phyloP scores from a whole-genome alignment of 768 basidiomycete species.

The Kwoniella pini region DNA sequence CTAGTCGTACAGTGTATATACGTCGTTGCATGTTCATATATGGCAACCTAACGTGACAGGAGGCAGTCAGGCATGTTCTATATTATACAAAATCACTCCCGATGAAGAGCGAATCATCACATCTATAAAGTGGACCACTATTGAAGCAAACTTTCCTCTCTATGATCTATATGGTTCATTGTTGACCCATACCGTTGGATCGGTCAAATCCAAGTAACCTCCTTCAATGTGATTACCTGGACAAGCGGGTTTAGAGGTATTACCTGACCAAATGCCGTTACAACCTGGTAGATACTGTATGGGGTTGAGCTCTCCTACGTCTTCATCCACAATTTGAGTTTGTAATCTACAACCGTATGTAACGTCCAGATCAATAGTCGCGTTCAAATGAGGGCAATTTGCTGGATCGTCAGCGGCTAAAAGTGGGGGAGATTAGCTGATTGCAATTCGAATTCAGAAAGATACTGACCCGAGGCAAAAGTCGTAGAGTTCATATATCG shows the following conservation, averaged over 20 bases:
- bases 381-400: constrained; percentile 28
- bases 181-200: constrained; percentile 17
- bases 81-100: background rate
- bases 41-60: background rate
- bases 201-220: constrained; percentile 14
- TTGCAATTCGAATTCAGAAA: background rate
- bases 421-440: no score
- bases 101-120: no score
- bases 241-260: constrained; percentile 26
- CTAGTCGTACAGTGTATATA: constrained; percentile 1
- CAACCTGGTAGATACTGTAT: constrained; percentile 28
- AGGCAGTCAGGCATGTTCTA: constrained; percentile 2
- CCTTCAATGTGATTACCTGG: constrained; percentile 23
- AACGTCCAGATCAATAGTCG: constrained; percentile 13
- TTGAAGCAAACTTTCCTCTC: background rate
- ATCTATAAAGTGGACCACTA: no score
- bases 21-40: constrained; percentile 7
- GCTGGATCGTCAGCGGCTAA: constrained; percentile 20
- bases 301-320: constrained; percentile 21
- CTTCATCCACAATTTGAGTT: constrained; percentile 27
- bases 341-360: constrained; percentile 20
- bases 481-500: constrained; percentile 31
- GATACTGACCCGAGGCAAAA: constrained; percentile 6
- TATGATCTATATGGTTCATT: constrained; percentile 26
- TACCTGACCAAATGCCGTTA: constrained; percentile 30